A percentile compares a stretch with the other conserved stretches of the same genome.
phyloP scores from a whole-genome alignment of 306 rosid species.

The Vigna reflexopilosa region DNA sequence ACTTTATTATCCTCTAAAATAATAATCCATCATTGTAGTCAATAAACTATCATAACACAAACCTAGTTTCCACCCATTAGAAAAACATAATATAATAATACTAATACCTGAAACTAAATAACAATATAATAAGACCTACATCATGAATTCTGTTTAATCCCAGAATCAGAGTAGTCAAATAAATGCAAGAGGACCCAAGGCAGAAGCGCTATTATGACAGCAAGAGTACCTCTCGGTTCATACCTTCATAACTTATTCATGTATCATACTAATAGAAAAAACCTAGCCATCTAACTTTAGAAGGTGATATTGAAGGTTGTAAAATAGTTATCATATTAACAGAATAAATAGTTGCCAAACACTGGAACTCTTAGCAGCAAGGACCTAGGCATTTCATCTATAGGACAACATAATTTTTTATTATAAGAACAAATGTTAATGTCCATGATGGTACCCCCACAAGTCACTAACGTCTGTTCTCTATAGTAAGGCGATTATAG shows the following conservation, averaged over 20 bases:
- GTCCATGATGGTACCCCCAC: neutral
- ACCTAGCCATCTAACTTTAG: constrained; percentile 2
- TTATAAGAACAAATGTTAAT: neutral
- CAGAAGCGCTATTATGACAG: neutral
- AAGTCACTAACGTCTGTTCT: neutral
- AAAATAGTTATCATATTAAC: neutral
- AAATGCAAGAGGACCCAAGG: neutral
- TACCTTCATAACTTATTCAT: neutral
- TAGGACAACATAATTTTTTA: neutral
- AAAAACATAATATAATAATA: constrained; percentile 14
- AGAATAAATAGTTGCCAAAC: neutral
- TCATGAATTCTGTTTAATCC: neutral
- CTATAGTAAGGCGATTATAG: neutral
- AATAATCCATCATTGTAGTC: neutral
- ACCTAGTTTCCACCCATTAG: constrained; percentile 16
- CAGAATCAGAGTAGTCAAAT: neutral
- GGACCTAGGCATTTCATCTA: neutral
- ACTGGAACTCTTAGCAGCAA: neutral
- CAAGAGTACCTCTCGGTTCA: neutral
- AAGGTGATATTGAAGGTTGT: neutral
- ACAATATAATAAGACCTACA: constrained; percentile 3
- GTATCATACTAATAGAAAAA: neutral
- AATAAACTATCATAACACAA: constrained; percentile 22
- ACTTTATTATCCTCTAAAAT: neutral
- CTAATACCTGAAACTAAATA: constrained; percentile 1